Evolutionary conservation across 768 basidiomycete species (phyloP).

Genomic region (Cystofilobasidium ferigula): DNA sequence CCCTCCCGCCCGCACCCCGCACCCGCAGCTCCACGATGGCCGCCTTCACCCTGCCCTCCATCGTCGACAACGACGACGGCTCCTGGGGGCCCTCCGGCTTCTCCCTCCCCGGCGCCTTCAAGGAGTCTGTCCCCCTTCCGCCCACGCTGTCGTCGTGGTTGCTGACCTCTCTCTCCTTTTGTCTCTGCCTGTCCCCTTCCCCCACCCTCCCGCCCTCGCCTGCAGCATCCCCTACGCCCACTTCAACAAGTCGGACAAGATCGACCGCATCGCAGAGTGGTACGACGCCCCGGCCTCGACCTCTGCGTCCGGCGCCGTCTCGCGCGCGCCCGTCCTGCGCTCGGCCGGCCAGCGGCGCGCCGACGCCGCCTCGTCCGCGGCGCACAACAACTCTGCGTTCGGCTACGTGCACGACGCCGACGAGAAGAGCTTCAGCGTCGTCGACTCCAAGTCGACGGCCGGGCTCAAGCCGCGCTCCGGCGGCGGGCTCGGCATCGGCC

Average conservation of each 20-base stretch:
- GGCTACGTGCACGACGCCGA: conserved; percentile 98
- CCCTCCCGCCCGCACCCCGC: not conserved
- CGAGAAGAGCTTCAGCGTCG: conserved; percentile 89
- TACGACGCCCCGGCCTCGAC: conserved; percentile 46
- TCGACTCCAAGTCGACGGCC: conserved; percentile 55
- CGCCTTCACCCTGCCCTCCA: conserved; percentile 73
- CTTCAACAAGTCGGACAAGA: conserved; percentile 96
- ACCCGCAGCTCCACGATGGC: conserved; percentile 45
- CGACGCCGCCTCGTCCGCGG: conserved; percentile 60
- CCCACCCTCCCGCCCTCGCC: too few species aligned
- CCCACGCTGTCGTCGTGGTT: not conserved
- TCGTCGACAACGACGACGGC: conserved; percentile 84
- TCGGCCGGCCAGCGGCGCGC: conserved; percentile 40
- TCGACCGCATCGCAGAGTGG: conserved; percentile 97
- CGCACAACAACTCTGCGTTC: conserved; percentile 57
- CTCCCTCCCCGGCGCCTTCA: conserved; percentile 79
- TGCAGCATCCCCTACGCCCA: conserved; percentile 85
- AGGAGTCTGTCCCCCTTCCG: conserved; percentile 48
- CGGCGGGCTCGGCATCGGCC: conserved; percentile 26
- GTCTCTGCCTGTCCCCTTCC: not conserved
- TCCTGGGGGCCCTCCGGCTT: conserved; percentile 74
- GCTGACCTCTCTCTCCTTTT: not conserved
- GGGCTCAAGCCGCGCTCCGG: conserved; percentile 30
- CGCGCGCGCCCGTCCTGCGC: conserved; percentile 10
- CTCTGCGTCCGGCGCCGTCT: not conserved